A percentile compares a stretch with the other conserved stretches of the same genome.
Conservation (phyloP, 805 yeast species). For the Kodamaea nitidulidarum region DNA sequence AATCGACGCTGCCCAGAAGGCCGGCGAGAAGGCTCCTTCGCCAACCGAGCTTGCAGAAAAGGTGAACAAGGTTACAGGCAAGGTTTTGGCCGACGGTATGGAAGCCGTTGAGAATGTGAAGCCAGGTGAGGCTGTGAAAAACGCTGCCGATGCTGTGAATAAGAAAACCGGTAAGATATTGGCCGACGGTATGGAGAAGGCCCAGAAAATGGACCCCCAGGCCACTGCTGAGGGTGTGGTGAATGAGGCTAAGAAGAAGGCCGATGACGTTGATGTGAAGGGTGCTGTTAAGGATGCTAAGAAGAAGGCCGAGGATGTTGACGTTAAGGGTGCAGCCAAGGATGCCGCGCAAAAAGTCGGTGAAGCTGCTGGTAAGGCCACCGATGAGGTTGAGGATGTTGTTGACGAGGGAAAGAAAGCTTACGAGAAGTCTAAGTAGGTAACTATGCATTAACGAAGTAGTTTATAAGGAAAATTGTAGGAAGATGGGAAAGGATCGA, state of each 20-base stretch:
- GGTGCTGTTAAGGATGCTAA: neutral
- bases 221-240: conserved; percentile 23
- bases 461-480: too few relatives aligned
- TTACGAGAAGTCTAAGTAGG: neutral
- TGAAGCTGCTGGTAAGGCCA: conserved; percentile 16
- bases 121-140: conserved; percentile 17
- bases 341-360: conserved; percentile 29
- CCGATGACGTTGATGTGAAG: conserved; percentile 9
- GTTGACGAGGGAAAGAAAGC: conserved; percentile 11
- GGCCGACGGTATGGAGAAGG: conserved; percentile 39
- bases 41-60: conserved; percentile 28
- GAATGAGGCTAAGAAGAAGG: conserved; percentile 26
- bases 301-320: conserved; percentile 4
- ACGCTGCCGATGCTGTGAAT: conserved; percentile 25
- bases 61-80: conserved; percentile 36
- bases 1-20: conserved; percentile 31
- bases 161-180: conserved; percentile 39
- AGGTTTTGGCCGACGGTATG: conserved; percentile 37
- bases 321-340: conserved; percentile 5
- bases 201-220: conserved; percentile 23
- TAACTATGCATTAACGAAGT: neutral
- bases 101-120: conserved; percentile 31
- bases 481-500: too few relatives aligned
- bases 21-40: conserved; percentile 15
- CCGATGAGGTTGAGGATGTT: conserved; percentile 8